Conservation (phyloP, 768 basidiomycete species). For the Pleurotus cornucopiae region DNA sequence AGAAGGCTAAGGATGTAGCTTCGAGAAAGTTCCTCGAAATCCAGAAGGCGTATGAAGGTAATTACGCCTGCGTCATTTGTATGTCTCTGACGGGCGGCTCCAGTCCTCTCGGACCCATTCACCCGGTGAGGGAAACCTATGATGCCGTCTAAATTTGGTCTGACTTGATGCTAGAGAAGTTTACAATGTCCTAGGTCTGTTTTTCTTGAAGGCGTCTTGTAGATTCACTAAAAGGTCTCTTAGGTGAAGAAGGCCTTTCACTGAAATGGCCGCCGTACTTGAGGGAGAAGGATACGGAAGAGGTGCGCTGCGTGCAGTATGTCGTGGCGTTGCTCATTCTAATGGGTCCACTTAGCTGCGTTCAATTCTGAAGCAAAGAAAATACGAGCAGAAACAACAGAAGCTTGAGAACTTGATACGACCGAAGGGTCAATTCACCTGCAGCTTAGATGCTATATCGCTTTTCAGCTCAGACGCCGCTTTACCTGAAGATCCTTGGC, state of each 20-base stretch:
- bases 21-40: constrained; percentile 68
- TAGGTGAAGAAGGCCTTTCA: constrained; percentile 33
- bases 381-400: constrained; percentile 31
- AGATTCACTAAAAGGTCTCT: not conserved
- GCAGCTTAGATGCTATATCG: constrained; percentile 46
- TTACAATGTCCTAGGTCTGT: constrained; percentile 68
- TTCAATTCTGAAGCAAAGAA: constrained; percentile 34
- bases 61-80: constrained; percentile 11
- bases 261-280: constrained; percentile 41
- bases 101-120: constrained; percentile 72
- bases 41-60: constrained; percentile 82
- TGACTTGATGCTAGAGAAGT: constrained; percentile 44
- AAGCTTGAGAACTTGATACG: constrained; percentile 35
- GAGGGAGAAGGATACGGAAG: constrained; percentile 39
- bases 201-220: not conserved
- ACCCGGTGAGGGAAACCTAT: constrained; percentile 42
- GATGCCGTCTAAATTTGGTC: not conserved
- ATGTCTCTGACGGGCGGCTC: not conserved
- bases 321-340: too few species aligned
- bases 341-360: constrained; percentile 33
- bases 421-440: constrained; percentile 40
- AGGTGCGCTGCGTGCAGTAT: constrained; percentile 29
- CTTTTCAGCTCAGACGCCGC: constrained; percentile 35
- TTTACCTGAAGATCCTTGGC: constrained; percentile 18
- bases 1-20: constrained; percentile 51